A percentile compares a stretch with the other conserved stretches of the same genome.
Evolutionary conservation across 768 basidiomycete genomes (phyloP).

Genomic region (Suillus luteus): DNA sequence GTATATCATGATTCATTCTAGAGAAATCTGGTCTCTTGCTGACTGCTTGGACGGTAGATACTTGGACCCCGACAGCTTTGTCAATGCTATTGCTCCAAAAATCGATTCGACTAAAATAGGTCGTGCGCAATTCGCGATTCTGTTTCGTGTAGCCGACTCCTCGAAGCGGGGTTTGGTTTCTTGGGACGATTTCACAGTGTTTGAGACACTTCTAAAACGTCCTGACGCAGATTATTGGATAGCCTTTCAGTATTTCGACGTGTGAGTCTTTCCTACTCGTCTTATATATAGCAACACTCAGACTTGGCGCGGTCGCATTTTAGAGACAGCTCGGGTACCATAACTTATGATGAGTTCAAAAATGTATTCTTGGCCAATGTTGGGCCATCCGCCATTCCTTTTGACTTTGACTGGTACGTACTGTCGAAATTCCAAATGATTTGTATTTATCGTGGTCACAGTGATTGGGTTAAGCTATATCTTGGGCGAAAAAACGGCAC

Average conservation of each 20-base stretch:
- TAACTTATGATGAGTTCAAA: constrained; percentile 95
- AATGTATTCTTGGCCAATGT: constrained; percentile 83
- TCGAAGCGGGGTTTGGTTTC: constrained; percentile 75
- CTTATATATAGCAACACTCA: constrained; percentile 1
- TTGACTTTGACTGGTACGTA: constrained; percentile 87
- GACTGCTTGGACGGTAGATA: constrained; percentile 52
- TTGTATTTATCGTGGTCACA: constrained; percentile 26
- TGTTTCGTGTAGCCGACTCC: constrained; percentile 87
- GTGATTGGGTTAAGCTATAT: constrained; percentile 96
- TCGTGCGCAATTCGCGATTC: constrained; percentile 83
- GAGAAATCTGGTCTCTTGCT: constrained; percentile 18
- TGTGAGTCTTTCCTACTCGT: constrained; percentile 52
- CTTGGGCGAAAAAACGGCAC: constrained; percentile 90
- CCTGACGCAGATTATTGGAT: constrained; percentile 98
- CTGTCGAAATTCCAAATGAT: constrained; percentile 5
- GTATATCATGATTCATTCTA: constrained; percentile 48
- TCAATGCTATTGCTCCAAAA: constrained; percentile 91
- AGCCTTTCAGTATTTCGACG: constrained; percentile 95
- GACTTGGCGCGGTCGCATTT: constrained; percentile 14
- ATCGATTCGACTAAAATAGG: constrained; percentile 85
- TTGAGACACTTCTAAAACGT: constrained; percentile 89
- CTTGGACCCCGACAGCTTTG: constrained; percentile 85
- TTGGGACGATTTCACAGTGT: constrained; percentile 96
- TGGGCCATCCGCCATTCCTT: constrained; percentile 81
- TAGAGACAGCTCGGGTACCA: constrained; percentile 89